Conservation (phyloP, 768 basidiomycete species). For the Amanita exitialis region DNA sequence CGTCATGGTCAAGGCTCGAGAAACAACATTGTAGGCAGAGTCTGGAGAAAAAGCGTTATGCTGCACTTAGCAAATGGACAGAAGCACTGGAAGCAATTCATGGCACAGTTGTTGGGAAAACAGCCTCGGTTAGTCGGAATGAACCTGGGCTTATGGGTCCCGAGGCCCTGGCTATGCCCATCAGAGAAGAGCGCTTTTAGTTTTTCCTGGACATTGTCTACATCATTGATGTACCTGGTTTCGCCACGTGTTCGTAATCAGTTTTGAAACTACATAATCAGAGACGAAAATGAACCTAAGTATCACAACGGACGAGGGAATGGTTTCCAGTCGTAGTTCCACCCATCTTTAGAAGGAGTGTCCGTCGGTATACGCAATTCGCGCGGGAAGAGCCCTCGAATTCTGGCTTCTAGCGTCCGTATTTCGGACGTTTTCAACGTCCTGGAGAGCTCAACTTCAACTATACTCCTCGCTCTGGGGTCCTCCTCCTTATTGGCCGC, state of each 20-base stretch:
- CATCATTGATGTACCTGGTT: background rate
- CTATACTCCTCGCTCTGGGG: slow-evolving; percentile 48
- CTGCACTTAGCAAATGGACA: slow-evolving; percentile 75
- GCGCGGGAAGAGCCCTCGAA: slow-evolving; percentile 79
- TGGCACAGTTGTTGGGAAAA: slow-evolving; percentile 65
- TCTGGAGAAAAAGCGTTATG: slow-evolving; percentile 79
- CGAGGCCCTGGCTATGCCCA: slow-evolving; percentile 16
- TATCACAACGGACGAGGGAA: slow-evolving; percentile 40
- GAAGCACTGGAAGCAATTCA: slow-evolving; percentile 73
- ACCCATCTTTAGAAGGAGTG: slow-evolving; percentile 70
- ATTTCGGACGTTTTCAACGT: slow-evolving; percentile 55
- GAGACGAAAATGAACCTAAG: slow-evolving; percentile 10
- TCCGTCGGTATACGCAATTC: slow-evolving; percentile 82
- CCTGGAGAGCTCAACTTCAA: slow-evolving; percentile 52
- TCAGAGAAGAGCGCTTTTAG: slow-evolving; percentile 21
- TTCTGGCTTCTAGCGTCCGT: slow-evolving; percentile 64
- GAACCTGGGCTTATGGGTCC: slow-evolving; percentile 24
- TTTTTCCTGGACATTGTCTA: slow-evolving; percentile 12
- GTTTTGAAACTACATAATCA: background rate
- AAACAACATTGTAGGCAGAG: slow-evolving; percentile 48
- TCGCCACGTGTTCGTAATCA: background rate
- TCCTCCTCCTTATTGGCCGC: slow-evolving; percentile 72
- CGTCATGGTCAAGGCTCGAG: background rate
- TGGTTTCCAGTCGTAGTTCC: slow-evolving; percentile 82
- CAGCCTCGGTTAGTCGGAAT: slow-evolving; percentile 32